A percentile compares a stretch with the other conserved stretches of the same genome.
phyloP scores from a whole-genome alignment of 192 early-diverging fungal species.

The Dimargaris xerosporica region DNA sequence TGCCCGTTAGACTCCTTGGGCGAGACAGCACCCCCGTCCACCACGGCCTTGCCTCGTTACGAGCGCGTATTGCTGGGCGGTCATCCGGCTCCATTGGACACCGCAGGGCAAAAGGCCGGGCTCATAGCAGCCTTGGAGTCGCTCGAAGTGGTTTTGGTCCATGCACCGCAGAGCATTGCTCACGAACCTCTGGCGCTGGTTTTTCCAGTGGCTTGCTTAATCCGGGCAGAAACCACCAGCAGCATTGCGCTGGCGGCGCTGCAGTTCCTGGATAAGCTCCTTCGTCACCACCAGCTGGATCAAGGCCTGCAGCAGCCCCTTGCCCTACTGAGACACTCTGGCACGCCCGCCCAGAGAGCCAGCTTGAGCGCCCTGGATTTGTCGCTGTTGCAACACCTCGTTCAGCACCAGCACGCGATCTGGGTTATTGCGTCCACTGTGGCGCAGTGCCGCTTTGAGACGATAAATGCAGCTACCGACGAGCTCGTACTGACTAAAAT shows the following conservation, averaged over 20 bases:
- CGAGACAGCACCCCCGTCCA: too few species aligned
- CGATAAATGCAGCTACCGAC: constrained; percentile 82
- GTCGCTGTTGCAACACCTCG: neutral
- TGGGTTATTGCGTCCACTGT: constrained; percentile 51
- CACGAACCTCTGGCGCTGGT: neutral
- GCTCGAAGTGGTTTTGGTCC: neutral
- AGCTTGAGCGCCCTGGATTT: neutral
- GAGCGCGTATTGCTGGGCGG: neutral
- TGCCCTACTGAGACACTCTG: too few species aligned
- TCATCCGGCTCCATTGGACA: neutral
- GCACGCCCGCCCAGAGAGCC: too few species aligned
- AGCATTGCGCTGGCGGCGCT: neutral
- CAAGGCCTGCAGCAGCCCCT: too few species aligned
- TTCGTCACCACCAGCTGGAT: neutral
- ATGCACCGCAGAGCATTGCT: neutral
- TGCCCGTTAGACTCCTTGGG: too few species aligned
- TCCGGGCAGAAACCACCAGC: neutral
- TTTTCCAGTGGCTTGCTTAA: neutral
- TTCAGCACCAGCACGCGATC: constrained; percentile 14
- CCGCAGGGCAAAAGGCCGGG: too few species aligned
- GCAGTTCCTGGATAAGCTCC: constrained; percentile 17
- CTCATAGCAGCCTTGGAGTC: neutral
- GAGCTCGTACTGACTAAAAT: constrained; percentile 88
- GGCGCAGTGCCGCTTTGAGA: constrained; percentile 92
- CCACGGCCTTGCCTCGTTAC: neutral